Conservation (phyloP, 1,284 basidiomycete genomes). For the Trichosporon sp. region DNA sequence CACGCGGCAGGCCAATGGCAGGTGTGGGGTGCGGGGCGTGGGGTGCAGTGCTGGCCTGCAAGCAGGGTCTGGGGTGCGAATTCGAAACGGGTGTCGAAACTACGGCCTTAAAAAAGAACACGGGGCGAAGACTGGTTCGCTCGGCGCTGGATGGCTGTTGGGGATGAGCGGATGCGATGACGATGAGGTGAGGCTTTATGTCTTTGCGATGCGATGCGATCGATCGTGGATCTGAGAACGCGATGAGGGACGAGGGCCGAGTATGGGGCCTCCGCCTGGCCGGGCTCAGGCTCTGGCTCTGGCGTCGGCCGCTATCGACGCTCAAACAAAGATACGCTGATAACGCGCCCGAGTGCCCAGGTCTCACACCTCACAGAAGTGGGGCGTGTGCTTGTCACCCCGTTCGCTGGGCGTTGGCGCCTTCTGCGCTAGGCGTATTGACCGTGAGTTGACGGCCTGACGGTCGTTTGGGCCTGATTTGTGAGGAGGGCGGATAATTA, state of each 20-base stretch:
- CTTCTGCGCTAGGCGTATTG: background rate
- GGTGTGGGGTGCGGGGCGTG: background rate
- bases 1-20: background rate
- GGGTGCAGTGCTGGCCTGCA: background rate
- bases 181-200: background rate
- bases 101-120: background rate
- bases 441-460: background rate
- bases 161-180: background rate
- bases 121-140: background rate
- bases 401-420: background rate
- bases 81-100: background rate
- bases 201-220: background rate
- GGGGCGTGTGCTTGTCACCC: background rate
- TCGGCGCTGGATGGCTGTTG: background rate
- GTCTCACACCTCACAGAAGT: background rate
- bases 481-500: background rate
- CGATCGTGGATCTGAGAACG: background rate
- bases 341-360: background rate
- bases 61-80: background rate
- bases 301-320: background rate
- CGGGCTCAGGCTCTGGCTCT: background rate
- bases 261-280: background rate
- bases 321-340: slow-evolving; percentile 1
- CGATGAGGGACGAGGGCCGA: background rate
- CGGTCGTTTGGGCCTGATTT: background rate